Evolutionary conservation across 2,329 filamentous ascomycete species (phyloP), one percentile per base, ranked within the genome.

Genomic region (Leptographium lundbergii): DNA sequence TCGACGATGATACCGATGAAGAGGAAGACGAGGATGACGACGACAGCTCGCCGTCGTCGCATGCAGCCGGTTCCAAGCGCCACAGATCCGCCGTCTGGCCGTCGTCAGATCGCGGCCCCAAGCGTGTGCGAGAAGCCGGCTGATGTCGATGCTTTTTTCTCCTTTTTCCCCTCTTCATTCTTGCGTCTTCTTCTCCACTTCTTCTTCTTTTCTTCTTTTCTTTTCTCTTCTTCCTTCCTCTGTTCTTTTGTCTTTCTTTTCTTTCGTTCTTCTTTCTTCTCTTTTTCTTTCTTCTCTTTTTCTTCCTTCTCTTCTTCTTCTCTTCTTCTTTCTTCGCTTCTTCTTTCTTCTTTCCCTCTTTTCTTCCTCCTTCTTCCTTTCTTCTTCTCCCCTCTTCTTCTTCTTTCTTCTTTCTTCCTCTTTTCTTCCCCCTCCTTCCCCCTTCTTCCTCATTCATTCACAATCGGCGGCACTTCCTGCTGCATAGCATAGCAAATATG

Each of bases 91-190:
- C 42, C 27, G 27, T 57, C 11, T 27, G 39, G 34, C 22, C 54
- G 14, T 47, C 56, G 17, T 57, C 54, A 1, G 61, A 61, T 17
- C 53, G 60, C 19, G 17, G 34, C 5, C 34, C 56, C 24, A 63
- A 63, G 45, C 55, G 60, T 27, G 45, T 53, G 27, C 56, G 58
- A 10, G 39, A 56, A 13, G 54, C 39, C 6, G 39, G 22, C 10
- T n/a, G 36, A n/a, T 27, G 50, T 32, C 57, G 57, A 59, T 27
- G n/a, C 11, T 39, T 5, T 2, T 3, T 27, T n/a, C n/a, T n/a
- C n/a, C 11, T 29, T 29, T 4, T 29, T 29, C 27, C 7, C 4
- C 4, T 29, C 27, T 7, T 7, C 4, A 4, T 7, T 4, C 27
- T 29, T 29, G n/a, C 27, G 27, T n/a, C 7, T 29, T 29, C 27